Conservation (phyloP, 2,329 filamentous ascomycete species). For the Aspergillus pseudoterreus region DNA sequence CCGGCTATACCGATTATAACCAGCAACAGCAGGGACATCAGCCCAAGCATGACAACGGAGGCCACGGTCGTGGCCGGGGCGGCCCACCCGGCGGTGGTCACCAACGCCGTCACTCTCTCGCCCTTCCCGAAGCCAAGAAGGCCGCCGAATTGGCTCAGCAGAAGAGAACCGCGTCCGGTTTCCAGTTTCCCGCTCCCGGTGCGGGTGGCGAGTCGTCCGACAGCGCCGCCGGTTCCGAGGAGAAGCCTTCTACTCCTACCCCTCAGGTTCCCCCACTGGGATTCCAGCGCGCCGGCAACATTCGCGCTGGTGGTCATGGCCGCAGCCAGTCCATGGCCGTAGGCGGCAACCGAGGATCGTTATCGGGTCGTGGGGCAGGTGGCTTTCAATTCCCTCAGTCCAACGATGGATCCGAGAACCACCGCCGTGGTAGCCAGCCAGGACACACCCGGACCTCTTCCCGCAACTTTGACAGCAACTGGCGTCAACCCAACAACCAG, state of each 20-base stretch:
- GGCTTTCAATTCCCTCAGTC: slow-evolving; percentile 67
- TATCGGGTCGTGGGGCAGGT: slow-evolving; percentile 61
- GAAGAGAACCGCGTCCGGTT: slow-evolving; percentile 88
- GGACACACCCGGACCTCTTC: slow-evolving; percentile 80
- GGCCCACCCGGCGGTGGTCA: slow-evolving; percentile 71
- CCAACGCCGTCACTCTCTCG: slow-evolving; percentile 89
- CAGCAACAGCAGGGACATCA: slow-evolving; percentile 56
- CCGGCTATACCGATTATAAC: slow-evolving; percentile 81
- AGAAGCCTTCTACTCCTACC: slow-evolving; percentile 34
- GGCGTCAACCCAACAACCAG: slow-evolving; percentile 73
- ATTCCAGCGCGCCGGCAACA: slow-evolving; percentile 72
- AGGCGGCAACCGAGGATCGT: slow-evolving; percentile 63
- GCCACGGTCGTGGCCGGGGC: slow-evolving; percentile 69
- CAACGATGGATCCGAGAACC: slow-evolving; percentile 59
- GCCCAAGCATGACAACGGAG: slow-evolving; percentile 69
- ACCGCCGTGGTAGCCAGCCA: slow-evolving; percentile 66
- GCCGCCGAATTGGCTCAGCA: slow-evolving; percentile 95
- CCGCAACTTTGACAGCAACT: slow-evolving; percentile 96
- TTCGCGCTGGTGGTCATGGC: slow-evolving; percentile 70
- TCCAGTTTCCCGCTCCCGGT: slow-evolving; percentile 85
- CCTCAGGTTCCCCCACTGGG: slow-evolving; percentile 56
- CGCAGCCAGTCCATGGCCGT: slow-evolving; percentile 51
- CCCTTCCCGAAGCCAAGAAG: slow-evolving; percentile 93
- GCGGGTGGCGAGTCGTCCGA: slow-evolving; percentile 52
- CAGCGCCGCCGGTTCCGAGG: slow-evolving; percentile 54